Evolutionary conservation across 2,329 filamentous ascomycete species (phyloP).

Genomic region (Aureobasidium sp.): DNA sequence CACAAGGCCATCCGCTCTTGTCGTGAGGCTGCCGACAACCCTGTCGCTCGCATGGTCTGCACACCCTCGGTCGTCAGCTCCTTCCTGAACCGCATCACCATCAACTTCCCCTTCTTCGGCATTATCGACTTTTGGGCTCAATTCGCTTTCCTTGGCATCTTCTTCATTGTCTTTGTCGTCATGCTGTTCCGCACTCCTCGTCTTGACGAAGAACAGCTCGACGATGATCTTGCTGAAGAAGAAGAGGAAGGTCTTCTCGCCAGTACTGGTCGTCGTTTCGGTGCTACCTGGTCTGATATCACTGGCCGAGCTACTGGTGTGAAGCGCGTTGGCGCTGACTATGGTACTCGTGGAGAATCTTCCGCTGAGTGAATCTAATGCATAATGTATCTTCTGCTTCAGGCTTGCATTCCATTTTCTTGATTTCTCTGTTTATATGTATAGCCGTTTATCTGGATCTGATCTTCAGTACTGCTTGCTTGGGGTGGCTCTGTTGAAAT

Average conservation of each 20-base stretch:
- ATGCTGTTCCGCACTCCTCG: slow-evolving; percentile 72
- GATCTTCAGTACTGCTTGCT: background rate
- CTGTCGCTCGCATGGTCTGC: slow-evolving; percentile 70
- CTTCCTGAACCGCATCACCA: slow-evolving; percentile 82
- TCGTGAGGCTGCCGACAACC: slow-evolving; percentile 63
- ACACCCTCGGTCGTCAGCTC: slow-evolving; percentile 86
- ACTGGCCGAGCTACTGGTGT: slow-evolving; percentile 47
- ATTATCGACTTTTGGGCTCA: slow-evolving; percentile 93
- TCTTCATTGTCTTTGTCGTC: slow-evolving; percentile 70
- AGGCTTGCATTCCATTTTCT: background rate
- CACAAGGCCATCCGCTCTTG: slow-evolving; percentile 69
- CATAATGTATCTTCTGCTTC: background rate
- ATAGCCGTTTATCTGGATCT: background rate
- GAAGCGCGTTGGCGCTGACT: slow-evolving; percentile 20
- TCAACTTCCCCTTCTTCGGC: slow-evolving; percentile 94
- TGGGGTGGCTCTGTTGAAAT: background rate
- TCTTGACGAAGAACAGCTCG: slow-evolving; percentile 66
- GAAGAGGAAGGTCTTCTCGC: slow-evolving; percentile 90
- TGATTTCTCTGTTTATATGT: background rate
- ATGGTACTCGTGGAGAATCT: slow-evolving; percentile 17
- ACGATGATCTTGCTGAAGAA: slow-evolving; percentile 82
- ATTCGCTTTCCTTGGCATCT: slow-evolving; percentile 76
- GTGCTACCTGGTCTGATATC: slow-evolving; percentile 83
- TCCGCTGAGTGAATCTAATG: background rate
- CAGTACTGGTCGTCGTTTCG: slow-evolving; percentile 70